A percentile compares a stretch with the other conserved stretches of the same genome.
phyloP scores from a whole-genome alignment of 768 basidiomycete genomes.

The Trametes elegans region DNA sequence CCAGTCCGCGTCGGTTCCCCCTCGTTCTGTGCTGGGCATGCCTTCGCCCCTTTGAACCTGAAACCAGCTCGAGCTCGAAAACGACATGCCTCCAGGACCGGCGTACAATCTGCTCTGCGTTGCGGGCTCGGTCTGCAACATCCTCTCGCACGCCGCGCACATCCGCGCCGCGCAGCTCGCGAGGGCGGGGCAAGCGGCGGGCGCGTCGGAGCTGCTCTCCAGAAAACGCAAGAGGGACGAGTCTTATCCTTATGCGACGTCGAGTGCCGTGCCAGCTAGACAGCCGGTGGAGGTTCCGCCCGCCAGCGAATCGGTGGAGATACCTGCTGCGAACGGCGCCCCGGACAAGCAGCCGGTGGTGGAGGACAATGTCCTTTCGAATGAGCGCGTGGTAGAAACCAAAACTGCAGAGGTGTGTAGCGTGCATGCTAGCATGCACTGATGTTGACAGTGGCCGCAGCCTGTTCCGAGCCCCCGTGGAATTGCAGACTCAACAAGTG shows the following conservation, averaged over 20 bases:
- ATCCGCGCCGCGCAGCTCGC: slow-evolving; percentile 44
- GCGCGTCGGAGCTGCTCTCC: slow-evolving; percentile 26
- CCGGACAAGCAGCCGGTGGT: too few species aligned
- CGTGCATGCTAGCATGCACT: too few species aligned
- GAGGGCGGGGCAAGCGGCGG: background rate
- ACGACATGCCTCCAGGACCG: slow-evolving; percentile 62
- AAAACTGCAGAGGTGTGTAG: too few species aligned
- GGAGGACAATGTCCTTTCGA: too few species aligned
- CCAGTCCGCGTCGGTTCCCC: too few species aligned
- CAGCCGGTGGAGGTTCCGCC: background rate
- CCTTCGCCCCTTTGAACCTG: too few species aligned
- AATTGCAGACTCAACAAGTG: too few species aligned
- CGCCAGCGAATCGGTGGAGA: background rate
- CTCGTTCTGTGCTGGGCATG: too few species aligned
- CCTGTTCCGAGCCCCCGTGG: too few species aligned
- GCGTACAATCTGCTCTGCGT: slow-evolving; percentile 75
- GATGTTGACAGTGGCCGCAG: too few species aligned
- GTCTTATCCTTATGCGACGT: background rate
- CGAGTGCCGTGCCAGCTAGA: background rate
- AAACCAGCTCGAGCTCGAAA: background rate
- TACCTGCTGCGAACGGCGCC: too few species aligned
- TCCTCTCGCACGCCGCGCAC: slow-evolving; percentile 60
- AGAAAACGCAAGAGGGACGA: slow-evolving; percentile 5
- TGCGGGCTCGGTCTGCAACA: slow-evolving; percentile 54
- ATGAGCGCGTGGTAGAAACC: too few species aligned